A percentile compares a stretch with the other conserved stretches of the same genome.
These are phyloP conservation scores for Nidularia pulvinata DNA, from an alignment of 768 basidiomycete genomes.

Conservation along the genomic window DNA sequence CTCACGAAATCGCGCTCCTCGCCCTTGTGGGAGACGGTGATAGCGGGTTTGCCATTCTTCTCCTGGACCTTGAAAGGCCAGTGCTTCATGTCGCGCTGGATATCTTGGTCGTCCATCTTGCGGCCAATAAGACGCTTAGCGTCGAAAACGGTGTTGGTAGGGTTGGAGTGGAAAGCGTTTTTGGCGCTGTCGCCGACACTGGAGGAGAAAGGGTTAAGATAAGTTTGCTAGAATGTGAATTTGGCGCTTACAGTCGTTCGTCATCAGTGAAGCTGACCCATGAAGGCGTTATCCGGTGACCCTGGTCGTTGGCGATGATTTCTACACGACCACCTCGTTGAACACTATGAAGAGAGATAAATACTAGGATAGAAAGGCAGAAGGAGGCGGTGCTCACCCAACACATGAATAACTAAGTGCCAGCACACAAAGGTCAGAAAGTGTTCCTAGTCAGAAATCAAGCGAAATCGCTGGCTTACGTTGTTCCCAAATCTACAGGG, in stretches of 20 bases:
- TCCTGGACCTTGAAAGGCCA: slow-evolving; percentile 88
- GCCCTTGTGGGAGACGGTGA: slow-evolving; percentile 66
- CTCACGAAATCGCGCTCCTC: slow-evolving; percentile 56
- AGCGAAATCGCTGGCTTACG: slow-evolving; percentile 38
- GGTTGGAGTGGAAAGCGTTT: slow-evolving; percentile 93
- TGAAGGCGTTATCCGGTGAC: slow-evolving; percentile 88
- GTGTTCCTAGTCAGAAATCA: not conserved
- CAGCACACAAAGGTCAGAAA: slow-evolving; percentile 19
- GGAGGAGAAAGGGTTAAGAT: slow-evolving; percentile 11
- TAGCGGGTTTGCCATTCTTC: slow-evolving; percentile 78
- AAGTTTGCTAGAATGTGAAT: not conserved
- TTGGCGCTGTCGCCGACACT: slow-evolving; percentile 95
- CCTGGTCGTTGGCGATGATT: slow-evolving; percentile 90
- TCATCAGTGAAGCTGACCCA: slow-evolving; percentile 85
- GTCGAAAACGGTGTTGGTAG: slow-evolving; percentile 93
- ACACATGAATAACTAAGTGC: slow-evolving; percentile 87
- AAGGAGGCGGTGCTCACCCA: slow-evolving; percentile 53
- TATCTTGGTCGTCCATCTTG: slow-evolving; percentile 77
- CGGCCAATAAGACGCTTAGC: slow-evolving; percentile 96
- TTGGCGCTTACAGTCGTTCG: slow-evolving; percentile 59
- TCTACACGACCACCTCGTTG: slow-evolving; percentile 86
- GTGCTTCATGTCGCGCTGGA: slow-evolving; percentile 85
- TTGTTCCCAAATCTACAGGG: slow-evolving; percentile 84
- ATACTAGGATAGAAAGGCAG: not conserved
- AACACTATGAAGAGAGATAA: slow-evolving; percentile 45